Percentiles rank a stretch among this genome's conserved stretches.
phyloP scores from a whole-genome alignment of 2,329 filamentous ascomycete genomes.

The Gliomastix tumulicola region DNA sequence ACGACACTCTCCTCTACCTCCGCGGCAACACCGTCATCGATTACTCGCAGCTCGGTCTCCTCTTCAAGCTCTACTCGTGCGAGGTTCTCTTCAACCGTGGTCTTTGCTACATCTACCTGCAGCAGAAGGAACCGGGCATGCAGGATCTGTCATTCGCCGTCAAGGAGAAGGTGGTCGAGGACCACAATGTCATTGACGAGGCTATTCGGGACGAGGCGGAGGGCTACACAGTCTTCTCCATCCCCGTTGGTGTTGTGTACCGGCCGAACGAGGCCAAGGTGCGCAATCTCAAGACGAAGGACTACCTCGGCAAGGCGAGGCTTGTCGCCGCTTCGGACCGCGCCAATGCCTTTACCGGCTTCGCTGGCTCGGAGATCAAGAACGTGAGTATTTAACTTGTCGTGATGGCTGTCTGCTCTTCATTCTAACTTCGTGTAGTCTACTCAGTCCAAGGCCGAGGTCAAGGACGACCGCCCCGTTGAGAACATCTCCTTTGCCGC shows the following conservation, averaged over 20 bases:
- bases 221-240: conserved; percentile 98
- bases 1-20: conserved; percentile 91
- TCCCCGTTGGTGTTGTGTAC: conserved; percentile 92
- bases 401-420: no score
- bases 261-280: conserved; percentile 96
- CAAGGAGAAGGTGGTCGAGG: conserved; percentile 92
- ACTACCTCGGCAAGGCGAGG: conserved; percentile 94
- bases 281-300: conserved; percentile 94
- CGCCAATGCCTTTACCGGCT: conserved; percentile 74
- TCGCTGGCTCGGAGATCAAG: conserved; percentile 72
- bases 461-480: conserved; percentile 71
- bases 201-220: conserved; percentile 90
- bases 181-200: conserved; percentile 97
- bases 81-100: conserved; percentile 97
- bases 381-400: conserved; percentile 52
- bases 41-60: conserved; percentile 89
- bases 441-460: no score
- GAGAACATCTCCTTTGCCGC: conserved; percentile 89
- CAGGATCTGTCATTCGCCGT: conserved; percentile 85
- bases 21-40: conserved; percentile 96
- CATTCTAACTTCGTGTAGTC: no score
- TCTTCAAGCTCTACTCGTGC: conserved; percentile 96
- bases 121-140: conserved; percentile 84
- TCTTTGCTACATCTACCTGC: conserved; percentile 93
- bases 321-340: conserved; percentile 83